Evolutionary conservation across 2,329 filamentous ascomycete species (phyloP), one percentile per base, ranked within the genome.

Genomic region (Colletotrichum camelliae): DNA sequence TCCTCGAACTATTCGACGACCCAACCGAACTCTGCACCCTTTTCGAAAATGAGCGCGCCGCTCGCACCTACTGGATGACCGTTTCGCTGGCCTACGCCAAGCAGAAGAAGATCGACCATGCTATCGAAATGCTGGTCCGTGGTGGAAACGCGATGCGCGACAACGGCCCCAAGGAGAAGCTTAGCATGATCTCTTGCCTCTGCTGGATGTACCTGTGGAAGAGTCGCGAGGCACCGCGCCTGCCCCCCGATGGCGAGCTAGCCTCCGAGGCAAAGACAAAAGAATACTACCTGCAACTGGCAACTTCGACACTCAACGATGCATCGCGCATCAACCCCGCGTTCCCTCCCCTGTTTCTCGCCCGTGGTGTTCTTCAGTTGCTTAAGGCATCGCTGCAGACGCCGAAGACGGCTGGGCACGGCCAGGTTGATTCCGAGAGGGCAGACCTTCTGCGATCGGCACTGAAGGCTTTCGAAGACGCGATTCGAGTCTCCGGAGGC

Each of bases 61-160:
- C 95, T 48, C 96, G 96, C 81, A 95, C 93, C 68, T 97, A 97
- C 80, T 99, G 97, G 97, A 96, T 99, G 89, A 96, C 95, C n/a
- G 97, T 98, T 79, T 95, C 97, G 57, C 90, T 98, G 75, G 96
- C 96, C 64, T 99, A 99, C 82, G 96, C 97, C 55, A 99, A 98
- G 87, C 95, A 98, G 86, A 93, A 94, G 82, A 98, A 98, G 86
- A 92, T 97, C 77, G 96, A 98, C 82, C 94, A 97, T 86, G 92
- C 92, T 74, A 93, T 94, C 80, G 92, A 94, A 84, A 93, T 93
- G 87, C 87, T 94, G 79, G 92, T 93, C 66, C 94, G 95, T 81
- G 95, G 95, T 65, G 89, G 95, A 79, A 90, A 91, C 76, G 95
- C 94, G 77, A 89, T 92, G 80, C 92, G 95, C 80, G 90, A 89